Evolutionary conservation across 345 rosid genomes (phyloP).

Genomic region (Stellera chamaejasme): DNA sequence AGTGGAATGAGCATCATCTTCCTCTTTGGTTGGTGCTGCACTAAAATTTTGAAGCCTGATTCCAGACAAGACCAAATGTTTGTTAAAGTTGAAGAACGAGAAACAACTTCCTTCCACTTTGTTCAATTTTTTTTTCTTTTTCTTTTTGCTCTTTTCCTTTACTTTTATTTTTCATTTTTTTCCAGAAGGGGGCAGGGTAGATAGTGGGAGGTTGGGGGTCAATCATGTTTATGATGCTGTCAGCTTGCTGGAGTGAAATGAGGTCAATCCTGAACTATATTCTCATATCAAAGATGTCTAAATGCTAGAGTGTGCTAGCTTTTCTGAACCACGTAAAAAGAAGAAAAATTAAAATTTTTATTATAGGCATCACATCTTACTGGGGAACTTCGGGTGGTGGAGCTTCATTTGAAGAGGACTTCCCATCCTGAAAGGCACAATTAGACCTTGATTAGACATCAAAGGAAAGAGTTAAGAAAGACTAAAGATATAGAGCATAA

Average conservation of each 20-base stretch:
- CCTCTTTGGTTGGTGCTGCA: conserved; percentile 39
- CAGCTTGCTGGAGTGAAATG: background rate
- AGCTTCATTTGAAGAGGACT: conserved; percentile 31
- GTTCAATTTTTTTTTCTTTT: too few relatives aligned
- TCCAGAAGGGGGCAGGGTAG: too few relatives aligned
- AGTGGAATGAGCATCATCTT: conserved; percentile 72
- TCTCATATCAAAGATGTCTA: background rate
- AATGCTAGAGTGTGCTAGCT: background rate
- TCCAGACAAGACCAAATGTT: too few relatives aligned
- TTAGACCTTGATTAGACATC: conserved; percentile 6
- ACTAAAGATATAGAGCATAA: background rate
- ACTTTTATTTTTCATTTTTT: too few relatives aligned
- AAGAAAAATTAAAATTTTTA: background rate
- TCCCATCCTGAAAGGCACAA: conserved; percentile 30
- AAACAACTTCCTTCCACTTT: too few relatives aligned
- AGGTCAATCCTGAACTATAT: conserved; percentile 33
- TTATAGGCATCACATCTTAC: conserved; percentile 32
- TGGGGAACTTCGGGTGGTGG: conserved; percentile 25
- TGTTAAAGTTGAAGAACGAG: too few relatives aligned
- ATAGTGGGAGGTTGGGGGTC: too few relatives aligned
- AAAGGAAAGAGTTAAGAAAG: background rate
- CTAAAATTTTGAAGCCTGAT: too few relatives aligned
- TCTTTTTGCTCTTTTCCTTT: too few relatives aligned
- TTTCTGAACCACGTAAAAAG: too few relatives aligned
- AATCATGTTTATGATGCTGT: conserved; percentile 14